A percentile compares a stretch with the other conserved stretches of the same genome.
These are phyloP conservation scores for Neltuma alba DNA, from an alignment of 306 rosid species.

Conservation along the genomic window DNA sequence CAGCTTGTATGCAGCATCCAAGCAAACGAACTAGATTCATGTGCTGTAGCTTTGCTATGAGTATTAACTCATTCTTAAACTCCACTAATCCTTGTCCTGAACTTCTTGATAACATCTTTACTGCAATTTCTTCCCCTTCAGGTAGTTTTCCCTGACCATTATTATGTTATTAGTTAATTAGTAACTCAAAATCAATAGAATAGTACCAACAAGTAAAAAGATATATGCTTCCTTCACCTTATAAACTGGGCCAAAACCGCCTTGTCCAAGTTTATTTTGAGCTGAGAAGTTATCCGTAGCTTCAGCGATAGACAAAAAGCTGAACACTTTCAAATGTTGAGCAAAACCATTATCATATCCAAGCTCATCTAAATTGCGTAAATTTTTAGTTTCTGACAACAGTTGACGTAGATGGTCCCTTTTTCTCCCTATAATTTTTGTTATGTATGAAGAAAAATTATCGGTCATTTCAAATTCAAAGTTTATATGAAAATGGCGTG, in stretches of 20 bases:
- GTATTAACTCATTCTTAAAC: background rate
- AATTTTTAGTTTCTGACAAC: background rate
- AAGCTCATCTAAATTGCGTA: background rate
- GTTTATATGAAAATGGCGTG: background rate
- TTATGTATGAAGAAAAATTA: background rate
- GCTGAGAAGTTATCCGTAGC: background rate
- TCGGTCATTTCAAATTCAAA: background rate
- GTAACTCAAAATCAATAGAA: background rate
- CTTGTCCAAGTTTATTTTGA: background rate
- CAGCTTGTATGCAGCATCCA: background rate
- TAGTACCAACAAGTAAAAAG: background rate
- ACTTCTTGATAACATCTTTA: background rate
- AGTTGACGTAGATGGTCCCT: background rate
- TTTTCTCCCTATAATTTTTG: background rate
- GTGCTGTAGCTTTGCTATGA: background rate
- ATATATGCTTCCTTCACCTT: background rate
- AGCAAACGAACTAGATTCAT: conserved; percentile 7
- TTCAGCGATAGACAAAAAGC: background rate
- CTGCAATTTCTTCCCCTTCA: background rate
- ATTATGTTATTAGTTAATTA: background rate
- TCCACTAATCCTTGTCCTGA: background rate
- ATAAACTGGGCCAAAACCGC: background rate
- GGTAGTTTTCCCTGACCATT: background rate
- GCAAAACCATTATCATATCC: background rate
- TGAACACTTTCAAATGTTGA: background rate